Conservation (phyloP, 2,329 filamentous ascomycete genomes). For the Mollisia scopiformis region DNA sequence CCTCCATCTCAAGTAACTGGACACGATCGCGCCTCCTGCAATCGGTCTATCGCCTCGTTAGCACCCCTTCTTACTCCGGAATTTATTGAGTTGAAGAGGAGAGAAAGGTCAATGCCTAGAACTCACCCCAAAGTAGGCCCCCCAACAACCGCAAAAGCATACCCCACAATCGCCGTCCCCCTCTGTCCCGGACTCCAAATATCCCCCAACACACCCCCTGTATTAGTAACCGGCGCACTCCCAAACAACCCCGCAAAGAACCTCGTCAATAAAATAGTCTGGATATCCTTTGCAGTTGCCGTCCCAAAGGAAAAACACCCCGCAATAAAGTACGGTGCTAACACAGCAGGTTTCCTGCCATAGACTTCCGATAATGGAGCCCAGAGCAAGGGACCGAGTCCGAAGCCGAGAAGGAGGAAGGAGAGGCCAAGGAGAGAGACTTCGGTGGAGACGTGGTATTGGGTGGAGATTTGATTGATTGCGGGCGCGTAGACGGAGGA, state of each 20-base stretch:
- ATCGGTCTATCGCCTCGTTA: constrained; percentile 42
- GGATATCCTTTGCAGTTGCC: constrained; percentile 66
- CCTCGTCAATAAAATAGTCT: constrained; percentile 66
- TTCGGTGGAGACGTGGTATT: constrained; percentile 39
- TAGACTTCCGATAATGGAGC: constrained; percentile 60
- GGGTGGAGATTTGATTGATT: background rate
- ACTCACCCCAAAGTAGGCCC: constrained; percentile 29
- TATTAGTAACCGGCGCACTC: constrained; percentile 69
- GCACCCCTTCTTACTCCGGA: background rate
- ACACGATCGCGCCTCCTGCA: constrained; percentile 51
- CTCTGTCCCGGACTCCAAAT: constrained; percentile 62
- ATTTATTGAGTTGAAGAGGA: background rate
- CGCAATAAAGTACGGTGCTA: constrained; percentile 60
- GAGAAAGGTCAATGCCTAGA: background rate
- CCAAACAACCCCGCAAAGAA: constrained; percentile 68
- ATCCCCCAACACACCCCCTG: constrained; percentile 69
- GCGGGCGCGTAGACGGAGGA: constrained; percentile 30
- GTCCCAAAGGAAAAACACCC: constrained; percentile 67
- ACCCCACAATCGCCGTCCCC: constrained; percentile 68
- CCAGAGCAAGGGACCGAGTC: constrained; percentile 65
- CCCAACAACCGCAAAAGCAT: constrained; percentile 61
- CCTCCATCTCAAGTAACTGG: constrained; percentile 54
- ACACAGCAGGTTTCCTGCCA: constrained; percentile 31
- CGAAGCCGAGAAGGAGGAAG: constrained; percentile 52
- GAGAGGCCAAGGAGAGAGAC: constrained; percentile 51